A percentile compares a stretch with the other conserved stretches of the same genome.
Evolutionary conservation across 176 grass and related monocot genomes (phyloP).

Genomic region (Aegilops tauschii): DNA sequence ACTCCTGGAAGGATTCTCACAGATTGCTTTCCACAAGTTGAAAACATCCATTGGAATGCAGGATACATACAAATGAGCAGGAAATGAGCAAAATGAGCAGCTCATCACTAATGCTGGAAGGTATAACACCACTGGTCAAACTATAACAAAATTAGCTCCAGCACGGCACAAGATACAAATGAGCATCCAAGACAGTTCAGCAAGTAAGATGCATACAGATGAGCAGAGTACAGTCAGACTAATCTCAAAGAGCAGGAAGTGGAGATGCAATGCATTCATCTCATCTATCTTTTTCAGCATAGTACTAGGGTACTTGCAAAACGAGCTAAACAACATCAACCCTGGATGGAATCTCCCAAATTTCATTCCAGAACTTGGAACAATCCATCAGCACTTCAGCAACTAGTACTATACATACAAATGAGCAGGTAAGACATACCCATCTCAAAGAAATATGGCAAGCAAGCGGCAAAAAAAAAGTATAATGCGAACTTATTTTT

Average conservation of each 20-base stretch:
- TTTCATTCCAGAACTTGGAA: background rate
- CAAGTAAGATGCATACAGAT: no score
- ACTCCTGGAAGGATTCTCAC: no score
- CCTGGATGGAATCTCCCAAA: background rate
- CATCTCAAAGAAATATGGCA: background rate
- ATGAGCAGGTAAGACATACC: background rate
- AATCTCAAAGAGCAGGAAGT: background rate
- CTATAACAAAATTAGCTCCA: background rate
- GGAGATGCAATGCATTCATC: background rate
- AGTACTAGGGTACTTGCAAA: background rate
- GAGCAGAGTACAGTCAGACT: background rate
- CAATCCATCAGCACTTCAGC: background rate
- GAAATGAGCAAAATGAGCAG: no score
- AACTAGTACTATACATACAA: background rate
- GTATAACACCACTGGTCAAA: background rate
- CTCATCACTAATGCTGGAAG: no score
- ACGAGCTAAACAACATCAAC: background rate
- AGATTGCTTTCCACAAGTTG: no score
- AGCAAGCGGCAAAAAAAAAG: no score
- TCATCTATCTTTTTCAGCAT: background rate
- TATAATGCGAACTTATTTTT: constrained; percentile 15
- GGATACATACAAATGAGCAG: no score
- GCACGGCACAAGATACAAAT: background rate
- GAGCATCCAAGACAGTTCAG: background rate
- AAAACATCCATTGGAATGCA: no score